Percentiles rank a stretch among this genome's conserved stretches.
Evolutionary conservation across 2,329 filamentous ascomycete genomes (phyloP).

Genomic region (Phialocephala subalpina): DNA sequence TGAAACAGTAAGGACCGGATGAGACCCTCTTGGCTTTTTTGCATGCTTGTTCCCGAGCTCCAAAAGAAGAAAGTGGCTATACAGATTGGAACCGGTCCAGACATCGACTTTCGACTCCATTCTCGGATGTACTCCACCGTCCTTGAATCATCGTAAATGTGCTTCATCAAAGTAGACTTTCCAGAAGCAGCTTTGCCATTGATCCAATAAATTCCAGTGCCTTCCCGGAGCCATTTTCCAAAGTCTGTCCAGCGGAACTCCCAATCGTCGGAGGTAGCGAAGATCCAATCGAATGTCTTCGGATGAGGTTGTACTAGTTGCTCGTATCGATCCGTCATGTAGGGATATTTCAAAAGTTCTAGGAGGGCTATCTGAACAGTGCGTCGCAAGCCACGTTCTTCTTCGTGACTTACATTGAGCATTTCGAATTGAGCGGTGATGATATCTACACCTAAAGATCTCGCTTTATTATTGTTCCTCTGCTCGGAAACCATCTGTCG

Average conservation of each 20-base stretch:
- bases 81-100: background rate
- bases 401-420: background rate
- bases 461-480: background rate
- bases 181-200: background rate
- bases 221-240: background rate
- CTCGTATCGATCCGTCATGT: background rate
- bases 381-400: background rate
- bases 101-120: background rate
- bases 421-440: background rate
- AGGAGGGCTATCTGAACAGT: background rate
- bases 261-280: background rate
- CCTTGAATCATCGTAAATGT: background rate
- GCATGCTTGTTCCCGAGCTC: background rate
- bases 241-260: background rate
- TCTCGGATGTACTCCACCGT: background rate
- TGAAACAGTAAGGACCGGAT: background rate
- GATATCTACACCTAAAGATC: background rate
- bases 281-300: slow-evolving; percentile 1
- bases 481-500: background rate
- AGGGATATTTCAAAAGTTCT: background rate
- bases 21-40: background rate
- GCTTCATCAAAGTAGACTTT: slow-evolving; percentile 5
- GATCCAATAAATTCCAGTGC: background rate
- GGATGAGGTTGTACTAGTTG: background rate
- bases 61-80: background rate